phyloP scores from a whole-genome alignment of 768 basidiomycete genomes.

The Holtermannia corniformis region DNA sequence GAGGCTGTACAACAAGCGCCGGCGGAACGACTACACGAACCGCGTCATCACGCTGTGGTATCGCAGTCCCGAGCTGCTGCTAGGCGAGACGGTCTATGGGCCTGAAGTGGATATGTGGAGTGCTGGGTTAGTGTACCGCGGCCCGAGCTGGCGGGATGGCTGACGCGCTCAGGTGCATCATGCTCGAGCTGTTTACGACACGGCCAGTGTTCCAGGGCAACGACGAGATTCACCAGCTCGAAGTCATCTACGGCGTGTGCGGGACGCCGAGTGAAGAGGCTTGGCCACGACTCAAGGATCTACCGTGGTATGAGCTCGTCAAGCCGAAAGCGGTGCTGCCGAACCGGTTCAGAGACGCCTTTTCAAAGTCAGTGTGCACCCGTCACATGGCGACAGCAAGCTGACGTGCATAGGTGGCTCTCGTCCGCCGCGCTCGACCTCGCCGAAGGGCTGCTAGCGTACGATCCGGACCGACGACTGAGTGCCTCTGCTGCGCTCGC shows the following conservation, averaged over 20 bases:
- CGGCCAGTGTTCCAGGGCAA: conserved; percentile 96
- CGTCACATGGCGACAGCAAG: not conserved
- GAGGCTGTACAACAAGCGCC: conserved; percentile 84
- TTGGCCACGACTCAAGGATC: conserved; percentile 70
- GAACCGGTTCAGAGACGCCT: conserved; percentile 72
- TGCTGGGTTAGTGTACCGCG: conserved; percentile 61
- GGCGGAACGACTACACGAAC: conserved; percentile 93
- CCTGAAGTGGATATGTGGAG: conserved; percentile 99
- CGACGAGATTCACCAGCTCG: conserved; percentile 95
- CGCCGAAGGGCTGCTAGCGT: conserved; percentile 69
- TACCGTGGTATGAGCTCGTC: conserved; percentile 99
- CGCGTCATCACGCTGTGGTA: conserved; percentile 99
- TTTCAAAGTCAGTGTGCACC: conserved; percentile 56
- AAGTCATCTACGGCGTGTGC: conserved; percentile 79
- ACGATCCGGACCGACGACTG: conserved; percentile 66
- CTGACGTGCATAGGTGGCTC: conserved; percentile 55
- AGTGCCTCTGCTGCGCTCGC: conserved; percentile 72
- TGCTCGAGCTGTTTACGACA: conserved; percentile 92
- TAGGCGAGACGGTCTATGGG: conserved; percentile 92
- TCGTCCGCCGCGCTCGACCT: conserved; percentile 78
- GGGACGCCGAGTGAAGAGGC: conserved; percentile 71
- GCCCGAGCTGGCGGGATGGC: not conserved
- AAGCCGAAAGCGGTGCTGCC: conserved; percentile 68
- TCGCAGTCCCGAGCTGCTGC: conserved; percentile 83
- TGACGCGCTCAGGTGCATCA: conserved; percentile 65